phyloP scores from a whole-genome alignment of 495 filamentous ascomycete genomes.

The Aspergillus cristatus region DNA sequence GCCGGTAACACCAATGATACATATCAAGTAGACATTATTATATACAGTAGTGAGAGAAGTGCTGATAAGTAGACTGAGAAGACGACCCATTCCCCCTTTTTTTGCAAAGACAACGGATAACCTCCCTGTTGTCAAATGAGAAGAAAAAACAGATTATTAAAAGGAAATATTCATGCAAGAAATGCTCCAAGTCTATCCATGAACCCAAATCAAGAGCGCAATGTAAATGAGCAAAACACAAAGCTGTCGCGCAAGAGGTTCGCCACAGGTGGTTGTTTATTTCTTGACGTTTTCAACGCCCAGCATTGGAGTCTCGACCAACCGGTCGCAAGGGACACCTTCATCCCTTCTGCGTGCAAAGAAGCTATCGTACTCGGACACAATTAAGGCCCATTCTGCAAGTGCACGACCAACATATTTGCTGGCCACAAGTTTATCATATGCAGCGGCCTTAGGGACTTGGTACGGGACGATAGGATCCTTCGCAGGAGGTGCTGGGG shows the following conservation, averaged over 20 bases:
- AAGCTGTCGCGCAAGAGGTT: too few species aligned
- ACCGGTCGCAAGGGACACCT: slow-evolving; percentile 63
- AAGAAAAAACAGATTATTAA: slow-evolving; percentile 1
- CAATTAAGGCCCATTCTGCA: slow-evolving; percentile 81
- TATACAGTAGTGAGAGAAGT: background rate
- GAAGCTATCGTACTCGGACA: slow-evolving; percentile 86
- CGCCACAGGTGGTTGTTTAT: slow-evolving; percentile 8
- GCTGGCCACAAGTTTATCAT: slow-evolving; percentile 31
- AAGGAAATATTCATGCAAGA: too few species aligned
- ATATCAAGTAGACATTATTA: background rate
- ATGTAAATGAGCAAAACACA: too few species aligned
- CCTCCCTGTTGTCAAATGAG: too few species aligned
- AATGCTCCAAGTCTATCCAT: too few species aligned
- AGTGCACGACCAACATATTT: slow-evolving; percentile 83
- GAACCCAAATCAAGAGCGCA: too few species aligned
- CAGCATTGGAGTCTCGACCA: slow-evolving; percentile 81
- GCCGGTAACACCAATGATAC: background rate
- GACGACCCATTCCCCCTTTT: too few species aligned
- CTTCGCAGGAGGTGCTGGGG: slow-evolving; percentile 3
- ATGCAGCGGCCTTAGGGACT: slow-evolving; percentile 7
- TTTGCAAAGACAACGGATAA: too few species aligned
- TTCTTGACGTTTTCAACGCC: slow-evolving; percentile 77
- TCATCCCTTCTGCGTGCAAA: slow-evolving; percentile 79
- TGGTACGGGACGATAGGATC: background rate
- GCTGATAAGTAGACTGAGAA: too few species aligned